Evolutionary conservation across 1,284 basidiomycete species (phyloP).

Genomic region (Veloboletus limbatus): DNA sequence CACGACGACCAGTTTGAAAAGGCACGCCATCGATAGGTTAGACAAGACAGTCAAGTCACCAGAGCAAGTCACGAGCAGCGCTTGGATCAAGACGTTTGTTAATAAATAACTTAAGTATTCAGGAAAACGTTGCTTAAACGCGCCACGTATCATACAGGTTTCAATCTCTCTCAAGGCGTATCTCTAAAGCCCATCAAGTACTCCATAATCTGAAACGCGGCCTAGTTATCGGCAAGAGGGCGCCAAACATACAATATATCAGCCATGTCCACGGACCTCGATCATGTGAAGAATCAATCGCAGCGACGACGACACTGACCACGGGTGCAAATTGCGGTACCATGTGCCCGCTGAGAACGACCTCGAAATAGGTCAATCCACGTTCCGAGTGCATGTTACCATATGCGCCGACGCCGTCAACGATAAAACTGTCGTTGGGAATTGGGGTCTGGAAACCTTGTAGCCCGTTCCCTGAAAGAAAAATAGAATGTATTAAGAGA

Average conservation of each 20-base stretch:
- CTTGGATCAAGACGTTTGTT: no score
- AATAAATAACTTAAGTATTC: no score
- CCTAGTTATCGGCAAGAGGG: no score
- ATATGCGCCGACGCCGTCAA: slow-evolving; percentile 64
- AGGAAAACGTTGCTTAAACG: no score
- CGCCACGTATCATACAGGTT: no score
- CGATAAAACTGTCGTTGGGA: slow-evolving; percentile 59
- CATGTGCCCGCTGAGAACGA: slow-evolving; percentile 70
- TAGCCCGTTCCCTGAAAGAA: slow-evolving; percentile 50
- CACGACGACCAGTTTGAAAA: no score
- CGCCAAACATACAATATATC: not conserved
- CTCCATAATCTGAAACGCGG: slow-evolving; percentile 68
- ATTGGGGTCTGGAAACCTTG: slow-evolving; percentile 76
- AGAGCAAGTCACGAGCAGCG: no score
- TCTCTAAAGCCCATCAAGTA: slow-evolving; percentile 65
- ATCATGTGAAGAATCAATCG: not conserved
- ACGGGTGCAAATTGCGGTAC: slow-evolving; percentile 65
- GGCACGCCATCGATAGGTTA: no score
- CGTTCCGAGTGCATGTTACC: slow-evolving; percentile 65
- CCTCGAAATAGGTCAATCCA: slow-evolving; percentile 63
- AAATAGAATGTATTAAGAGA: slow-evolving; percentile 4
- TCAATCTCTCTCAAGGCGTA: slow-evolving; percentile 32
- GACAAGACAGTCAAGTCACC: no score
- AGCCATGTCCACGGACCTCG: not conserved
- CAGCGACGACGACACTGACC: slow-evolving; percentile 39